These are phyloP conservation scores for Puccinia novopanici DNA, from an alignment of 1,284 basidiomycete genomes.

Conservation along the genomic window DNA sequence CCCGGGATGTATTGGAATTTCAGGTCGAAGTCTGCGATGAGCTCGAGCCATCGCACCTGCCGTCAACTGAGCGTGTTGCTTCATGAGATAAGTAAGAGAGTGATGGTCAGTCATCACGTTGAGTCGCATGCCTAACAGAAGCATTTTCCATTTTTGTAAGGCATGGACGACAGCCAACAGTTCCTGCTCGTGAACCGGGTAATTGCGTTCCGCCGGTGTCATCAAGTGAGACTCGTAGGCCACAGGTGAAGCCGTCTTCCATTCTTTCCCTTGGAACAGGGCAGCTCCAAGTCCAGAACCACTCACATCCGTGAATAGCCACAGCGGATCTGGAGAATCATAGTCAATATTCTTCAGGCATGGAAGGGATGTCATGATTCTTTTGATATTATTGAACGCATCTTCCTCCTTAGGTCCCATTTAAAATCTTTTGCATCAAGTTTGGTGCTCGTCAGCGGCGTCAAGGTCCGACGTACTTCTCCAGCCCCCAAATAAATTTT, in stretches of 20 bases:
- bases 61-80: conserved; percentile 59
- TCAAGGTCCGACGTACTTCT: conserved; percentile 5
- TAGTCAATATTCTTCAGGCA: conserved; percentile 6
- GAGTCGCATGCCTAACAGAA: neutral
- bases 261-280: no score
- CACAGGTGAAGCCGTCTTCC: no score
- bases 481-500: no score
- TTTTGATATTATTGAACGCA: neutral
- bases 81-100: no score
- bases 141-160: neutral
- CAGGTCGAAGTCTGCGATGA: conserved; percentile 58
- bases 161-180: neutral
- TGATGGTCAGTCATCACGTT: neutral
- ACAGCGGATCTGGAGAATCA: neutral
- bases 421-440: neutral
- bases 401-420: neutral
- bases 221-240: no score
- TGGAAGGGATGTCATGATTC: conserved; percentile 3
- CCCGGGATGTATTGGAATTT: conserved; percentile 59
- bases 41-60: conserved; percentile 61
- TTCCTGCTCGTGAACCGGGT: no score
- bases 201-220: no score
- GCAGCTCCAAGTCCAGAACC: neutral
- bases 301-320: conserved; percentile 11
- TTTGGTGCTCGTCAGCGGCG: neutral